These are phyloP conservation scores for Anthracocystis setariae DNA, from an alignment of 1,284 basidiomycete species.

Conservation along the genomic window DNA sequence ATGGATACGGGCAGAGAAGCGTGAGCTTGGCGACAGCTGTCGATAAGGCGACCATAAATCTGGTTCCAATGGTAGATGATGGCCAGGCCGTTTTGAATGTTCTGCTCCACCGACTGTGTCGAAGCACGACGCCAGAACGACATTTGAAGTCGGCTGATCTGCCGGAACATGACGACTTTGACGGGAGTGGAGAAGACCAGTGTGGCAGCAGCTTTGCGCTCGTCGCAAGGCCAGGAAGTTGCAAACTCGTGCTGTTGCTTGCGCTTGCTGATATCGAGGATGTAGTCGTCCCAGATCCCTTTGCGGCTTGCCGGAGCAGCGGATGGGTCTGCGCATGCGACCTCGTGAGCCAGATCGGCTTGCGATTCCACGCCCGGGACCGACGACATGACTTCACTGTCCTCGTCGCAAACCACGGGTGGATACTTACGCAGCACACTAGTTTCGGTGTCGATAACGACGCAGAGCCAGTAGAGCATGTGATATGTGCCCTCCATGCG, in stretches of 20 bases:
- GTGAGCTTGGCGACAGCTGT: slow-evolving; percentile 18
- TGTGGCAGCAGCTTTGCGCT: slow-evolving; percentile 12
- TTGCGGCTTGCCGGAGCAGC: background rate
- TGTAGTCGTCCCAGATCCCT: slow-evolving; percentile 37
- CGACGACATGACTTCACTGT: slow-evolving; percentile 14
- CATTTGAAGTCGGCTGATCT: slow-evolving; percentile 24
- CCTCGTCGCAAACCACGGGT: slow-evolving; percentile 25
- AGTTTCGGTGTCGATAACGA: slow-evolving; percentile 28
- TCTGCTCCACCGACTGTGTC: slow-evolving; percentile 10
- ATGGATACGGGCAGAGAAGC: slow-evolving; percentile 21
- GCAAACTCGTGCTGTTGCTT: slow-evolving; percentile 13
- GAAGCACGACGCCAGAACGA: slow-evolving; percentile 30
- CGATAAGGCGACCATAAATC: slow-evolving; percentile 21
- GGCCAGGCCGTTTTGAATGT: slow-evolving; percentile 20
- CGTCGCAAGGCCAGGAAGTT: slow-evolving; percentile 17
- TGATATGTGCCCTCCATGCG: slow-evolving; percentile 33
- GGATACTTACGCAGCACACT: slow-evolving; percentile 25
- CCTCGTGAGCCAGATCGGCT: too few species aligned
- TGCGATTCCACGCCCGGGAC: background rate
- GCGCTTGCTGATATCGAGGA: slow-evolving; percentile 15
- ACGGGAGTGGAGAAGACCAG: slow-evolving; percentile 25
- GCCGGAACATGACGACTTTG: slow-evolving; percentile 33
- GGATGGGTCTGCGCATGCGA: too few species aligned
- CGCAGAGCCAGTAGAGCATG: slow-evolving; percentile 31
- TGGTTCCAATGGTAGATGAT: slow-evolving; percentile 32